Evolutionary conservation across 23 red algal genomes (phyloP).

Genomic region (Pyropia yezoensis): DNA sequence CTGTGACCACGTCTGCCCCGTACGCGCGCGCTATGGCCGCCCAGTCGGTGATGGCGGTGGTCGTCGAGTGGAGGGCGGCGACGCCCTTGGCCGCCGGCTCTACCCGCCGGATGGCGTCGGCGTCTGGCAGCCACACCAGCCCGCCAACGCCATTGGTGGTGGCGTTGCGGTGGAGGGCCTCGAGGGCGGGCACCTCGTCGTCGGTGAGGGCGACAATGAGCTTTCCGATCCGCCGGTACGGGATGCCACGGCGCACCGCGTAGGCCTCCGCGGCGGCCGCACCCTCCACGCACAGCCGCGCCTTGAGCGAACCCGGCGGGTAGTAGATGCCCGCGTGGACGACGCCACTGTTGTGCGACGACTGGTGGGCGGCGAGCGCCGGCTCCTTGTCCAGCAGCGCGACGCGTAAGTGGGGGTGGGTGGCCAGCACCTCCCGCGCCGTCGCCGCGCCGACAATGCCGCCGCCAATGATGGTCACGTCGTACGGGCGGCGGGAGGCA

Average conservation of each 20-base stretch:
- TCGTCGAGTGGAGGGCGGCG: slow-evolving; percentile 60
- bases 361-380: slow-evolving; percentile 50
- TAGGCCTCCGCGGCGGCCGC: slow-evolving; percentile 42
- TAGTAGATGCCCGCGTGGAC: slow-evolving; percentile 91
- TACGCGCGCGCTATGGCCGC: slow-evolving; percentile 27
- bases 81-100: slow-evolving; percentile 46
- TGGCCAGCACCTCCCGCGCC: slow-evolving; percentile 42
- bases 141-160: slow-evolving; percentile 47
- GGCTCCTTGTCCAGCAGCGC: slow-evolving; percentile 40
- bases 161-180: slow-evolving; percentile 28
- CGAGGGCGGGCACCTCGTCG: slow-evolving; percentile 38
- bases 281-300: slow-evolving; percentile 62
- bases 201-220: slow-evolving; percentile 69
- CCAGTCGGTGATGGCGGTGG: slow-evolving; percentile 70
- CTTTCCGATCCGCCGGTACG: slow-evolving; percentile 52
- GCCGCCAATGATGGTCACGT: slow-evolving; percentile 57
- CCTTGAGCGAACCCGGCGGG: slow-evolving; percentile 64
- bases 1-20: slow-evolving; percentile 28
- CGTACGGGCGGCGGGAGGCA: too few species aligned
- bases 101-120: slow-evolving; percentile 13
- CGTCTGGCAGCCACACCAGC: slow-evolving; percentile 20
- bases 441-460: slow-evolving; percentile 75
- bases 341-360: slow-evolving; percentile 70
- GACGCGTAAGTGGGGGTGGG: slow-evolving; percentile 22
- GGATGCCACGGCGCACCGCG: slow-evolving; percentile 29